Percentiles rank a stretch among this genome's conserved stretches.
phyloP scores from a whole-genome alignment of 495 filamentous ascomycete species.

The Xylaria flabelliformis region DNA sequence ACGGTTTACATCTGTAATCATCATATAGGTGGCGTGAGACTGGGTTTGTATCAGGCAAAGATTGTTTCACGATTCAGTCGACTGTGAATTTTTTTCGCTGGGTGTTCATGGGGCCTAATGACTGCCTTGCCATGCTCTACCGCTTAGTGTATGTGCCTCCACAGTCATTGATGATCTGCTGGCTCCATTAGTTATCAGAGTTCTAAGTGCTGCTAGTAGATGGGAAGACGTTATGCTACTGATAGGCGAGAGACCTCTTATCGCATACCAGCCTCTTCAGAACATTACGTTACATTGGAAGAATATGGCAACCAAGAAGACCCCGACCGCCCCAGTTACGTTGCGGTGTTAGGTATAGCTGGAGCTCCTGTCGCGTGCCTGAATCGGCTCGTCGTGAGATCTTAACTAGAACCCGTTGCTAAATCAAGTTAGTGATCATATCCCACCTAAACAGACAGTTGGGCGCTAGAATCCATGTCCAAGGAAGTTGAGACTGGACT shows the following conservation, averaged over 20 bases:
- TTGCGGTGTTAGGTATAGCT: constrained; percentile 73
- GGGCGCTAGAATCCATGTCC: not conserved
- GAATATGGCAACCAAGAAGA: constrained; percentile 84
- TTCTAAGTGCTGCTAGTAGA: not conserved
- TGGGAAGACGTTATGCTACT: not conserved
- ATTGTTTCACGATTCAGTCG: not conserved
- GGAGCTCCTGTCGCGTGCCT: constrained; percentile 60
- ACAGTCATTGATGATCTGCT: not conserved
- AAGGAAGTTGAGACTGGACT: constrained; percentile 42
- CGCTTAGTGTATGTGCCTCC: not conserved
- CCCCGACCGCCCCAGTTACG: constrained; percentile 89
- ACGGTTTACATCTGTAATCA: not conserved
- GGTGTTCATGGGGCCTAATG: constrained; percentile 1
- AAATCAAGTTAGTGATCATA: constrained; percentile 24
- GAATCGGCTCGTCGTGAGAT: constrained; percentile 61
- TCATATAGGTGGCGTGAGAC: not conserved
- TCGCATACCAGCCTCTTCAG: not conserved
- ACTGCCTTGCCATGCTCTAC: not conserved
- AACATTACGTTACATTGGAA: constrained; percentile 62
- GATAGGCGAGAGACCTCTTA: not conserved
- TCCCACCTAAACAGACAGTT: not conserved
- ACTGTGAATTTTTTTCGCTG: not conserved
- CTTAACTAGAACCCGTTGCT: constrained; percentile 74
- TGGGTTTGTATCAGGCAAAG: not conserved
- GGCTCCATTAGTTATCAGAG: constrained; percentile 6